phyloP scores from a whole-genome alignment of 164 flowering plant species.

The Hamamelis virginiana region DNA sequence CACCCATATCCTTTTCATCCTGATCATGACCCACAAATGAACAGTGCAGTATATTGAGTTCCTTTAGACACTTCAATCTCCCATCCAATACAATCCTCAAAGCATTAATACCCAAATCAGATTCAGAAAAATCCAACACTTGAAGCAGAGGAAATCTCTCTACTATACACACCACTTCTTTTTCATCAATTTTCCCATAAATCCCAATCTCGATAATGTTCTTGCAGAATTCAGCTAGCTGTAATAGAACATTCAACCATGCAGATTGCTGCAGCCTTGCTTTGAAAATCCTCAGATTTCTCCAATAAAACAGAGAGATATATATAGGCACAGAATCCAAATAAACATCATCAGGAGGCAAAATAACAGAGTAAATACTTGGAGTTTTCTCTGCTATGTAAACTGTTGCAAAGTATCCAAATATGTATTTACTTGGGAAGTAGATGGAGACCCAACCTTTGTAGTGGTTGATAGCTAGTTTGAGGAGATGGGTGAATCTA shows the following conservation, averaged over 20 bases:
- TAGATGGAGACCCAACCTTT: background rate
- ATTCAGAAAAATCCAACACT: background rate
- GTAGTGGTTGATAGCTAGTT: background rate
- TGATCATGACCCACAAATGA: background rate
- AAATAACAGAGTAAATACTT: background rate
- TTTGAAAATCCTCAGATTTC: background rate
- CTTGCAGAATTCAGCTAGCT: background rate
- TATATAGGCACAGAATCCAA: background rate
- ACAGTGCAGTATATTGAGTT: background rate
- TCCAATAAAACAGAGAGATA: background rate
- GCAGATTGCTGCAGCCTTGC: background rate
- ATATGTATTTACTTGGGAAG: background rate
- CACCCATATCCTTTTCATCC: background rate
- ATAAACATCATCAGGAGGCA: background rate
- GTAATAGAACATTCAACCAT: background rate
- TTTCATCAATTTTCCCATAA: background rate
- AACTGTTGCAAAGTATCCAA: background rate
- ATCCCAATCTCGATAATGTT: background rate
- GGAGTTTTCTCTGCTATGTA: constrained; percentile 1
- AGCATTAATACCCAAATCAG: background rate
- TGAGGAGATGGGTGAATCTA: background rate
- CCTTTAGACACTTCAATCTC: background rate
- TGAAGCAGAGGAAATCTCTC: background rate
- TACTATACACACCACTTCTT: background rate
- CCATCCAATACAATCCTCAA: background rate